phyloP scores from a whole-genome alignment of 257 asterid genomes.

The Verbena officinalis region DNA sequence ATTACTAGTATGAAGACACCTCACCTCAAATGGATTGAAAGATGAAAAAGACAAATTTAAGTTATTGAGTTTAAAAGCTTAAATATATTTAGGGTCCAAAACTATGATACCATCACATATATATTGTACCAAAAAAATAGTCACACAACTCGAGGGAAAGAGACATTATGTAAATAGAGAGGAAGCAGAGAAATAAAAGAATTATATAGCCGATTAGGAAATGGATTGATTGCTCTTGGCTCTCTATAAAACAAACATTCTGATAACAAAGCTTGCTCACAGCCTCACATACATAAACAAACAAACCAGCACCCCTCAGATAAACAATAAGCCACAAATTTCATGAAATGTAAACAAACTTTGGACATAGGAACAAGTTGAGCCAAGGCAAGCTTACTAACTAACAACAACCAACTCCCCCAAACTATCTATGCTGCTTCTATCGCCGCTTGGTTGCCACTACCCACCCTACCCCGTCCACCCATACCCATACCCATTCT shows the following conservation, averaged over 20 bases:
- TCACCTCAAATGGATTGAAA: too few species aligned
- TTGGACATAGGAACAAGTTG: constrained; percentile 28
- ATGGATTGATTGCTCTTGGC: constrained; percentile 36
- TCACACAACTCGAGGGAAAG: too few species aligned
- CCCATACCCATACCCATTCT: constrained; percentile 40
- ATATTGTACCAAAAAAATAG: neutral
- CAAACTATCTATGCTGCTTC: constrained; percentile 31
- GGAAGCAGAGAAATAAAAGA: constrained; percentile 12
- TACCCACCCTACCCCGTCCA: constrained; percentile 49
- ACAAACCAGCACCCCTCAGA: constrained; percentile 16
- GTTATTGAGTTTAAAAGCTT: neutral
- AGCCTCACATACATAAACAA: constrained; percentile 22
- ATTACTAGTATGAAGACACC: neutral
- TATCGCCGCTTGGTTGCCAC: constrained; percentile 50
- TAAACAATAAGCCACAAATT: constrained; percentile 28
- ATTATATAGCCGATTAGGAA: constrained; percentile 28
- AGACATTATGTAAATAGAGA: neutral
- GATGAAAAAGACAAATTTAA: neutral
- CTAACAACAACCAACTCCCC: constrained; percentile 37
- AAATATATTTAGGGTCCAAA: neutral
- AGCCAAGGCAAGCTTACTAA: constrained; percentile 34
- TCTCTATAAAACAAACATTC: constrained; percentile 19
- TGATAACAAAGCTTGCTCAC: constrained; percentile 31
- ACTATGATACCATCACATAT: too few species aligned
- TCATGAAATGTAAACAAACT: constrained; percentile 28